phyloP scores from a whole-genome alignment of 768 basidiomycete species.

The Trametes punicea region DNA sequence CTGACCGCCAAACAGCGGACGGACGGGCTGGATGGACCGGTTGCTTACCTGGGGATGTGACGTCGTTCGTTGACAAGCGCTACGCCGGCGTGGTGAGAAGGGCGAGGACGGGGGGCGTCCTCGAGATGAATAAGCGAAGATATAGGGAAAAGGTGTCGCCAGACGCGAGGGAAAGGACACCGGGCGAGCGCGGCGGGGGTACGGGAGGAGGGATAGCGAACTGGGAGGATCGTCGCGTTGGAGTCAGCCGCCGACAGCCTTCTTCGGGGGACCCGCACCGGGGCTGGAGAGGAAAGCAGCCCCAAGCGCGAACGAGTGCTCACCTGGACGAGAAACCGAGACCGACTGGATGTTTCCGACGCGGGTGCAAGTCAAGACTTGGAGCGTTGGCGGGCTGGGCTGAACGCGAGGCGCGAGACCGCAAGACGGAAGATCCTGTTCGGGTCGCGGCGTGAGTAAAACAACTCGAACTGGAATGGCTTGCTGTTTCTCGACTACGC shows the following conservation, averaged over 20 bases:
- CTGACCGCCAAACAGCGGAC: not conserved
- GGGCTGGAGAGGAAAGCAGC: too few relatives aligned
- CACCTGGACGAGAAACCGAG: conserved; percentile 1
- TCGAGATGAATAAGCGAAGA: conserved; percentile 10
- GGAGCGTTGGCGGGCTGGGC: not conserved
- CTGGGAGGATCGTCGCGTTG: conserved; percentile 6
- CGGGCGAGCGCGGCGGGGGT: conserved; percentile 2
- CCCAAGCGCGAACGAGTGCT: not conserved
- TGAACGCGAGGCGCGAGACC: not conserved
- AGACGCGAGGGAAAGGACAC: conserved; percentile 15
- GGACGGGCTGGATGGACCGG: not conserved
- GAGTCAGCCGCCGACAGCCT: conserved; percentile 2
- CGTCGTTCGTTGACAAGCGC: conserved; percentile 10
- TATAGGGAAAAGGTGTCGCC: conserved; percentile 15
- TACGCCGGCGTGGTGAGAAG: conserved; percentile 4
- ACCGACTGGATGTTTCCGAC: conserved; percentile 6
- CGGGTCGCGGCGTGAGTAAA: not conserved
- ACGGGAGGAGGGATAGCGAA: not conserved
- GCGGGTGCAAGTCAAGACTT: not conserved
- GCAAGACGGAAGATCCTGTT: conserved; percentile 18
- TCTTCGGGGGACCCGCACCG: not conserved
- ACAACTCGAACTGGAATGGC: not conserved
- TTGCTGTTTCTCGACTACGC: too few relatives aligned
- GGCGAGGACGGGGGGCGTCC: not conserved
- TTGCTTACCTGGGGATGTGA: conserved; percentile 8